These are phyloP conservation scores for Taphrina pruni DNA, from an alignment of 1,139 yeast species.

Conservation along the genomic window DNA sequence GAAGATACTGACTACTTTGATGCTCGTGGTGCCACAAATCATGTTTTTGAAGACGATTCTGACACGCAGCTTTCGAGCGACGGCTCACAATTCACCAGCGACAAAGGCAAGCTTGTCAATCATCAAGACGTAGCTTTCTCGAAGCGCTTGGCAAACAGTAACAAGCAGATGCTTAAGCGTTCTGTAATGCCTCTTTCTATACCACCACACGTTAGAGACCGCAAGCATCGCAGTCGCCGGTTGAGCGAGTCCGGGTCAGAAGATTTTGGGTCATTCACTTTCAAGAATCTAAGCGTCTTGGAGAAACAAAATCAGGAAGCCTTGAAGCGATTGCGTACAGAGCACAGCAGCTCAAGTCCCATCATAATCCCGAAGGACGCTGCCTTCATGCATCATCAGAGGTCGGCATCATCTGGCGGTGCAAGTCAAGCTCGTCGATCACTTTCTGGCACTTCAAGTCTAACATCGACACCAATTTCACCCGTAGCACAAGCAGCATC, in stretches of 20 bases:
- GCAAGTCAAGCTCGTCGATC: conserved; percentile 42
- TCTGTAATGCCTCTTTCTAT: conserved; percentile 57
- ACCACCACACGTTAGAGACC: conserved; percentile 64
- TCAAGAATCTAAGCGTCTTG: conserved; percentile 83
- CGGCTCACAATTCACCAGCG: conserved; percentile 23
- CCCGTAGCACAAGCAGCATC: conserved; percentile 42
- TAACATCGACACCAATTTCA: conserved; percentile 45
- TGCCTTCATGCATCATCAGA: conserved; percentile 43
- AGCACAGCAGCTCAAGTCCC: conserved; percentile 58
- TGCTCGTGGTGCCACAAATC: conserved; percentile 78
- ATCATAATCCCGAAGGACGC: conserved; percentile 19
- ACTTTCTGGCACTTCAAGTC: conserved; percentile 42
- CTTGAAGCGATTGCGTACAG: conserved; percentile 80
- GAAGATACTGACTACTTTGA: conserved; percentile 94
- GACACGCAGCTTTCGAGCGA: conserved; percentile 42
- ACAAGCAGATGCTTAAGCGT: conserved; percentile 22
- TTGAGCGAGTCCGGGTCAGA: conserved; percentile 65
- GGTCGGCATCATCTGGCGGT: conserved; percentile 44
- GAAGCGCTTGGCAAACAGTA: conserved; percentile 20
- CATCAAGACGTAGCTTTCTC: conserved; percentile 7
- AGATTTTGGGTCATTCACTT: conserved; percentile 93
- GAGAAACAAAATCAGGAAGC: conserved; percentile 95
- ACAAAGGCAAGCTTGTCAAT: conserved; percentile 3
- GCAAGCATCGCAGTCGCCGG: conserved; percentile 64
- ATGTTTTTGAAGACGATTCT: conserved; percentile 53